Evolutionary conservation across 768 basidiomycete species (phyloP).

Genomic region (Lactarius quietus): DNA sequence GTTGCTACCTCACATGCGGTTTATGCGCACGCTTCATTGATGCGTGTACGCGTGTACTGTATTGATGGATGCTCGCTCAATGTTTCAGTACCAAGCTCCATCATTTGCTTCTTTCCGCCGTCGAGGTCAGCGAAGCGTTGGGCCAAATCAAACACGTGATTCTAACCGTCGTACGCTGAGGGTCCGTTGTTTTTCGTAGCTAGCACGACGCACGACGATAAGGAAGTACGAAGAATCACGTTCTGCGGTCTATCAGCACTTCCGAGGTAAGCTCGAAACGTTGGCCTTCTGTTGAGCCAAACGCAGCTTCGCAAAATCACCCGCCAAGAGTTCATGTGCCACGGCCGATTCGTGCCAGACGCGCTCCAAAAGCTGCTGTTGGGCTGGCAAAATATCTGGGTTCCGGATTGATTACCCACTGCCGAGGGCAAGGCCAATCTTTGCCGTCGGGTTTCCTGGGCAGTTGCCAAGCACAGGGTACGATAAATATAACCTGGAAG

Average conservation of each 20-base stretch:
- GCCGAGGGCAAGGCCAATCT: constrained; percentile 45
- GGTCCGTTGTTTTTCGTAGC: neutral
- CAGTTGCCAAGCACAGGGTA: constrained; percentile 35
- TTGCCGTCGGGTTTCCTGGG: constrained; percentile 43
- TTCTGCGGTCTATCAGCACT: constrained; percentile 44
- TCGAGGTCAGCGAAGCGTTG: constrained; percentile 34
- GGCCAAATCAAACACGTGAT: neutral
- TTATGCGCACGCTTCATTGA: constrained; percentile 47
- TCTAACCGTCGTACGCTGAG: constrained; percentile 29
- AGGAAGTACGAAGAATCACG: constrained; percentile 59
- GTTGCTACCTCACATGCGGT: constrained; percentile 45
- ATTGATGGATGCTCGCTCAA: constrained; percentile 57
- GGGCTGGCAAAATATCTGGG: constrained; percentile 54
- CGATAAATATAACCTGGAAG: constrained; percentile 41
- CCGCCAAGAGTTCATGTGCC: constrained; percentile 26
- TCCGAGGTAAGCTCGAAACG: constrained; percentile 1
- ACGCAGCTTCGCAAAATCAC: neutral
- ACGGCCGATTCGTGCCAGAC: constrained; percentile 34
- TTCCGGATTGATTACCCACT: constrained; percentile 39
- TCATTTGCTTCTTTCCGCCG: constrained; percentile 42
- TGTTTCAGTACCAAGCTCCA: constrained; percentile 23
- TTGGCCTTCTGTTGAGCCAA: neutral
- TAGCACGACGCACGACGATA: constrained; percentile 26
- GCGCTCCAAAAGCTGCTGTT: constrained; percentile 66
- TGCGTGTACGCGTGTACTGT: constrained; percentile 37